Percentiles rank a stretch among this genome's conserved stretches.
Conservation (phyloP, 2,329 filamentous ascomycete species). For the Nothopassalora personata region DNA sequence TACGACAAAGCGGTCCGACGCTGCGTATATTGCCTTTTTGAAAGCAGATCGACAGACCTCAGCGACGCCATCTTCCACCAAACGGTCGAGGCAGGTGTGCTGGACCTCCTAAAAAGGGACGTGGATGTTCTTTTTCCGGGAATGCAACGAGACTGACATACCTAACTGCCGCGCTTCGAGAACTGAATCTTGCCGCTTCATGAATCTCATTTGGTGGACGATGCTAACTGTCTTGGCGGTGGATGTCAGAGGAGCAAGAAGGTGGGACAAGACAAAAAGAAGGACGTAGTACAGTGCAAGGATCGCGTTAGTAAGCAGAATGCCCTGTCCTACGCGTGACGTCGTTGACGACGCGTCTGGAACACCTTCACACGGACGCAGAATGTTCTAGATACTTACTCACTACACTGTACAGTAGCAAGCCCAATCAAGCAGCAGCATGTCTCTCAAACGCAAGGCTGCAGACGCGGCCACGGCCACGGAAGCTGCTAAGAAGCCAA, state of each 20-base stretch:
- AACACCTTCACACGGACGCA: neutral
- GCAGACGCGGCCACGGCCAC: conserved; percentile 38
- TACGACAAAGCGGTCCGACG: too few species aligned
- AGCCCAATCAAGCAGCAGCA: too few species aligned
- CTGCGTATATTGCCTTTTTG: too few species aligned
- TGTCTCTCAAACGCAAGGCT: conserved; percentile 50
- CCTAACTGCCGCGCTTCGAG: neutral
- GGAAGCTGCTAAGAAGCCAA: conserved; percentile 47
- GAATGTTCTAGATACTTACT: too few species aligned
- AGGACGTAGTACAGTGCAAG: neutral
- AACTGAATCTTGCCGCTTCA: neutral
- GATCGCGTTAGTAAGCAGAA: neutral
- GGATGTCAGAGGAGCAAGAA: too few species aligned
- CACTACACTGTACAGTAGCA: too few species aligned
- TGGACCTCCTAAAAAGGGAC: neutral
- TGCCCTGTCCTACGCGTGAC: neutral
- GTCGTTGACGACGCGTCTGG: neutral
- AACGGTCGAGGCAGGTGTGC: neutral
- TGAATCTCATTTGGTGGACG: too few species aligned
- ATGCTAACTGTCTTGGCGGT: too few species aligned
- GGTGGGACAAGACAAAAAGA: too few species aligned
- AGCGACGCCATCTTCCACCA: too few species aligned
- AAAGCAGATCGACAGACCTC: too few species aligned
- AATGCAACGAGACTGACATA: neutral
- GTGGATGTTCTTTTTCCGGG: neutral